Percentiles rank a stretch among this genome's conserved stretches.
Evolutionary conservation across 805 yeast genomes (phyloP).

Genomic region (Hanseniaspora lachancei): DNA sequence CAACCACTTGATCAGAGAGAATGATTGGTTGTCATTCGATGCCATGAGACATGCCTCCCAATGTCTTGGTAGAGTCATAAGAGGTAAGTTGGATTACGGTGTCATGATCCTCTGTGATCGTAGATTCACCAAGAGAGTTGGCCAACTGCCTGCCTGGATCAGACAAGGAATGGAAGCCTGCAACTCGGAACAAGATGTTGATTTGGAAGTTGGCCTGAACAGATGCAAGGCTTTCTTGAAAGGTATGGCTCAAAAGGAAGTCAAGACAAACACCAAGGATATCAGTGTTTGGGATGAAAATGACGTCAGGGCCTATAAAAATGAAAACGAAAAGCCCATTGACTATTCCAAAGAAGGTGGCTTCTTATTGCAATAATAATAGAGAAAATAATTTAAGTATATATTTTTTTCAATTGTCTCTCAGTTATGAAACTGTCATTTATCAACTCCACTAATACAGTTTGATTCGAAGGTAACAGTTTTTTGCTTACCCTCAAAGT

Average conservation of each 20-base stretch:
- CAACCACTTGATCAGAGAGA: slow-evolving; percentile 82
- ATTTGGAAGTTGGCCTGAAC: slow-evolving; percentile 92
- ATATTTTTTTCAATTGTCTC: slow-evolving; percentile 5
- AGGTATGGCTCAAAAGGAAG: slow-evolving; percentile 67
- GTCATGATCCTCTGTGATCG: slow-evolving; percentile 96
- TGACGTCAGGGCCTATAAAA: slow-evolving; percentile 3
- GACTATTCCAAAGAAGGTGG: slow-evolving; percentile 4
- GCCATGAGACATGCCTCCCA: slow-evolving; percentile 99
- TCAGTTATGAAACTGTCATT: slow-evolving; percentile 6
- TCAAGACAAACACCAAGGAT: slow-evolving; percentile 9
- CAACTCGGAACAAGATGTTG: slow-evolving; percentile 51
- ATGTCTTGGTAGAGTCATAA: slow-evolving; percentile 87
- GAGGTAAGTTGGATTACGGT: slow-evolving; percentile 98
- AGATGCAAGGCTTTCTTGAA: slow-evolving; percentile 84
- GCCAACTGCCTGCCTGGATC: slow-evolving; percentile 93
- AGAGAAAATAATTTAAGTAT: not conserved
- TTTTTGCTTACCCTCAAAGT: not conserved
- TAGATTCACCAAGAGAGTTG: slow-evolving; percentile 72
- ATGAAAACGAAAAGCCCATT: not conserved
- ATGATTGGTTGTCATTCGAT: slow-evolving; percentile 90
- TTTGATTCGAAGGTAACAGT: not conserved
- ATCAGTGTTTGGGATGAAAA: slow-evolving; percentile 13
- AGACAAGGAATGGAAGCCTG: slow-evolving; percentile 55
- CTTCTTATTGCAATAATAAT: not conserved
- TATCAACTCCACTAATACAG: not conserved